Conservation (phyloP, 2,329 filamentous ascomycete genomes). For the Mariannaea elegans region DNA sequence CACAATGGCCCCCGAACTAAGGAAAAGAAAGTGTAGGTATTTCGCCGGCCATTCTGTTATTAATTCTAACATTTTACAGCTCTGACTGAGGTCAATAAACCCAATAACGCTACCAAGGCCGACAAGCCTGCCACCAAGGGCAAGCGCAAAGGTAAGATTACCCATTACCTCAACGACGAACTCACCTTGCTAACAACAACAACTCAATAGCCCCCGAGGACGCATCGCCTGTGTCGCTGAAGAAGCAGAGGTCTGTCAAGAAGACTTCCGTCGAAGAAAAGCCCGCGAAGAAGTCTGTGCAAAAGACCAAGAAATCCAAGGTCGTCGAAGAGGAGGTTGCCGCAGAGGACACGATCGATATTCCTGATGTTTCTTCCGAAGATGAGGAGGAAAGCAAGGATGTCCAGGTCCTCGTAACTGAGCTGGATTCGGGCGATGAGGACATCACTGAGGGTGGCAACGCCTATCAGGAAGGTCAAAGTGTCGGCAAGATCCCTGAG, state of each 20-base stretch:
- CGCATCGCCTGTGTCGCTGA: slow-evolving; percentile 53
- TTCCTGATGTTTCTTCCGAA: slow-evolving; percentile 44
- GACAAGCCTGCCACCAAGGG: slow-evolving; percentile 48
- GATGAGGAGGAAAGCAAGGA: slow-evolving; percentile 54
- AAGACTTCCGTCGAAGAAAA: slow-evolving; percentile 40
- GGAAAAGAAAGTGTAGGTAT: slow-evolving; percentile 48
- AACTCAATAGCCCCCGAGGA: slow-evolving; percentile 51
- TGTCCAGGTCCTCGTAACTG: slow-evolving; percentile 54
- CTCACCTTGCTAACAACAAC: slow-evolving; percentile 38
- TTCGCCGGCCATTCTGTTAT: neutral
- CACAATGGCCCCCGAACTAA: slow-evolving; percentile 58
- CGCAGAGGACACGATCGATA: slow-evolving; percentile 43
- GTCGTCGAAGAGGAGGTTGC: slow-evolving; percentile 38
- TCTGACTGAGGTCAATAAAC: slow-evolving; percentile 43
- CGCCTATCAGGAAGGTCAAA: slow-evolving; percentile 57
- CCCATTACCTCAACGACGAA: neutral
- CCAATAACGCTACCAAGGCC: slow-evolving; percentile 42
- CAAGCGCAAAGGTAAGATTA: slow-evolving; percentile 48
- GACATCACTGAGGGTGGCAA: slow-evolving; percentile 48
- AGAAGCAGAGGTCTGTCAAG: slow-evolving; percentile 56
- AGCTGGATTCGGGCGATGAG: slow-evolving; percentile 56
- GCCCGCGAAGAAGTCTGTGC: slow-evolving; percentile 46
- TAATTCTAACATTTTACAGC: slow-evolving; percentile 37
- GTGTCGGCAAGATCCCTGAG: slow-evolving; percentile 61
- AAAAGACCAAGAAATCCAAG: slow-evolving; percentile 44